Evolutionary conservation across 768 basidiomycete species (phyloP).

Genomic region (Tricholoma flavovirens): DNA sequence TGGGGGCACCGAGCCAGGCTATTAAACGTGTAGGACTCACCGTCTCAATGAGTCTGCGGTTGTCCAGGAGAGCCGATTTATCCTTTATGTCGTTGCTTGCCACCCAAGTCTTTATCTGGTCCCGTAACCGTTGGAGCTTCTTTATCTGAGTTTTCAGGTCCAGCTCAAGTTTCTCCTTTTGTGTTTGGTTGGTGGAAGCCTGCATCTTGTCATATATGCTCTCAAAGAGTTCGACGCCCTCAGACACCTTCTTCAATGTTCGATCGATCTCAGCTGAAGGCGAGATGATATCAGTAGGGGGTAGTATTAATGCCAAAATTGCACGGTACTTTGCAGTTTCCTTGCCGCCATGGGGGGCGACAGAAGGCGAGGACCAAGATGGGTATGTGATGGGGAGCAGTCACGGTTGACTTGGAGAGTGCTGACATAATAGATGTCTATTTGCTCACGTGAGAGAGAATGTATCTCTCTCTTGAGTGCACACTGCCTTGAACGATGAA

Average conservation of each 20-base stretch:
- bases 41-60: constrained; percentile 94
- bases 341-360: constrained; percentile 71
- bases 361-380: constrained; percentile 6
- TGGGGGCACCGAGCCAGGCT: constrained; percentile 9
- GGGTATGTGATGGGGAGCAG: not conserved
- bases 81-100: constrained; percentile 99
- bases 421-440: constrained; percentile 19
- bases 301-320: not conserved
- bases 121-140: constrained; percentile 96
- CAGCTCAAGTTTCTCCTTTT: constrained; percentile 48
- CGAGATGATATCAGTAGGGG: not conserved
- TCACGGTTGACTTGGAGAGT: constrained; percentile 21
- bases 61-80: constrained; percentile 87
- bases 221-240: constrained; percentile 94
- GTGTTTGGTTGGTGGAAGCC: constrained; percentile 80
- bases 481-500: constrained; percentile 52
- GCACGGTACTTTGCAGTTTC: constrained; percentile 74
- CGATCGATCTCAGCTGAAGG: constrained; percentile 94
- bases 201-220: constrained; percentile 99
- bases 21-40: constrained; percentile 43
- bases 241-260: constrained; percentile 93
- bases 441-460: constrained; percentile 20
- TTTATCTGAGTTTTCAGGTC: constrained; percentile 86
- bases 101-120: constrained; percentile 99
- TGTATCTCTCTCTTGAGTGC: constrained; percentile 25